phyloP scores from a whole-genome alignment of 345 rosid species.

The Arabis hirsuta region DNA sequence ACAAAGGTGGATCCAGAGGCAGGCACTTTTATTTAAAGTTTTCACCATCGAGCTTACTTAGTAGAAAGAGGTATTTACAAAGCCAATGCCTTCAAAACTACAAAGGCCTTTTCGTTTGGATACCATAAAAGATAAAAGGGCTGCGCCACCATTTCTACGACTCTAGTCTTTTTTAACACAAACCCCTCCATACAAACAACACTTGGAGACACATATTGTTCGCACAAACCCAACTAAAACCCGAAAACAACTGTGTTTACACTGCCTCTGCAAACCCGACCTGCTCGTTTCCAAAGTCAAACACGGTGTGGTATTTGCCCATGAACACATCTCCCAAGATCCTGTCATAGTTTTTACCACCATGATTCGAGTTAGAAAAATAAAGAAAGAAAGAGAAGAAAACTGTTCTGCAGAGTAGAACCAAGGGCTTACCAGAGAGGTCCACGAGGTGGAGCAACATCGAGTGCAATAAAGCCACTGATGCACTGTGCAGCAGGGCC shows the following conservation, averaged over 20 bases:
- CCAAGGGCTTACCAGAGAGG: constrained; percentile 73
- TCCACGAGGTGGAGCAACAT: constrained; percentile 88
- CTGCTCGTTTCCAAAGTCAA: constrained; percentile 71
- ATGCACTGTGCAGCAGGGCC: constrained; percentile 83
- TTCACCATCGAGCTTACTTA: constrained; percentile 33
- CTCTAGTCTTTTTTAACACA: constrained; percentile 33
- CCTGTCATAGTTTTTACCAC: constrained; percentile 54
- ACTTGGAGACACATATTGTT: constrained; percentile 32
- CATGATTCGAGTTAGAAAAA: background rate
- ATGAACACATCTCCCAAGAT: constrained; percentile 92
- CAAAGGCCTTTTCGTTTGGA: constrained; percentile 37
- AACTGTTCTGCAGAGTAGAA: background rate
- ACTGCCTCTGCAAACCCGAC: constrained; percentile 94
- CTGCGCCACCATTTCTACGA: constrained; percentile 37
- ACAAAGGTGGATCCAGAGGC: constrained; percentile 14
- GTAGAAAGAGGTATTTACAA: constrained; percentile 41
- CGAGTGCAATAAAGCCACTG: constrained; percentile 85
- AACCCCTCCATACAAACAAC: constrained; percentile 37
- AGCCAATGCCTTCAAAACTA: constrained; percentile 50
- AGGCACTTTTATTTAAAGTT: constrained; percentile 31
- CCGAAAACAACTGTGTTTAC: constrained; percentile 42
- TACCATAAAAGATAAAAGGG: constrained; percentile 24
- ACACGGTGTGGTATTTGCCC: constrained; percentile 92
- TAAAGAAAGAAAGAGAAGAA: background rate
- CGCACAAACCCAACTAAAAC: constrained; percentile 23